Percentiles rank a stretch among this genome's conserved stretches.
Evolutionary conservation across 768 basidiomycete genomes (phyloP).

Genomic region (Leccinum obscurum): DNA sequence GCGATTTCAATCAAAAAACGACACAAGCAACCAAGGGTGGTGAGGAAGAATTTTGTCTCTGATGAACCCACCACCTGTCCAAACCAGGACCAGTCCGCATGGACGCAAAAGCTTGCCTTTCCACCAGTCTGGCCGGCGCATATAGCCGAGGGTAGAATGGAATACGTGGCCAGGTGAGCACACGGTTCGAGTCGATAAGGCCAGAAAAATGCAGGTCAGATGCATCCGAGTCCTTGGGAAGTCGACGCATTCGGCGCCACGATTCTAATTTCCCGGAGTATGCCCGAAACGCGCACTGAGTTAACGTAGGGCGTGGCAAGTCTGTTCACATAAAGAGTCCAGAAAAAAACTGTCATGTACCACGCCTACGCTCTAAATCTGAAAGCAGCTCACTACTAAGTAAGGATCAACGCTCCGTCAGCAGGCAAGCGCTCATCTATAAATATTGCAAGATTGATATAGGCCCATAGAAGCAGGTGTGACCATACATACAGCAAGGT

Average conservation of each 20-base stretch:
- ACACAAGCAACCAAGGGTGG: conserved; percentile 3
- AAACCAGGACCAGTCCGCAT: conserved; percentile 5
- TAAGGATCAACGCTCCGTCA: not conserved
- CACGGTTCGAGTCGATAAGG: not conserved
- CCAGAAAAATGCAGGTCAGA: not conserved
- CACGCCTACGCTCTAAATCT: not conserved
- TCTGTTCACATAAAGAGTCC: not conserved
- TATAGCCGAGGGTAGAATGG: not conserved
- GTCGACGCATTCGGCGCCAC: not conserved
- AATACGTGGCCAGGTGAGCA: not conserved
- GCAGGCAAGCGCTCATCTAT: not conserved
- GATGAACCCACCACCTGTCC: not conserved
- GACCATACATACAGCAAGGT: not conserved
- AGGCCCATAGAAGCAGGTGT: not conserved
- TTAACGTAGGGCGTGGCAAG: not conserved
- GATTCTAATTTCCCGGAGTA: not conserved
- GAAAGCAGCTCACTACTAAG: not conserved
- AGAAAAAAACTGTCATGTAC: not conserved
- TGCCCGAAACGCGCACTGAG: not conserved
- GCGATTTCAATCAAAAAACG: conserved; percentile 1
- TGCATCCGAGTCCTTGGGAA: not conserved
- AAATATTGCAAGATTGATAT: not conserved
- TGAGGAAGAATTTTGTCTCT: not conserved
- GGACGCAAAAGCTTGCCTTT: not conserved
- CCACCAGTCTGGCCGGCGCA: not conserved